Evolutionary conservation across 345 rosid species (phyloP).

Genomic region (Cardamine resedifolia): DNA sequence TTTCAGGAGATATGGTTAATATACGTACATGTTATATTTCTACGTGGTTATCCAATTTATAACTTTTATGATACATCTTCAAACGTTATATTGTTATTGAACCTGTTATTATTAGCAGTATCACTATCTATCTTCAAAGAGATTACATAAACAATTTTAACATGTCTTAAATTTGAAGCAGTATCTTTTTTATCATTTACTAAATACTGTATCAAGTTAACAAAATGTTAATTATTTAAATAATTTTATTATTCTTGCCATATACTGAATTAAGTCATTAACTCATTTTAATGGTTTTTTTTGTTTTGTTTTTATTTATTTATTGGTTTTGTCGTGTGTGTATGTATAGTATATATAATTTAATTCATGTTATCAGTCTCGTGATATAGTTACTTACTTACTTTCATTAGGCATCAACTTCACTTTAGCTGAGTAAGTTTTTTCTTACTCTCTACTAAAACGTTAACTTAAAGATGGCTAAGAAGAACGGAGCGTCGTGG

Average conservation of each 20-base stretch:
- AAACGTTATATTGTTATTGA: background rate
- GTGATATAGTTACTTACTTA: conserved; percentile 27
- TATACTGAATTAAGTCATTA: too few species aligned
- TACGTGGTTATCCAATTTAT: background rate
- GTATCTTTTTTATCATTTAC: background rate
- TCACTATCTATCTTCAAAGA: too few species aligned
- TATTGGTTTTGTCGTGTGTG: conserved; percentile 4
- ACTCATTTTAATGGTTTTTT: too few species aligned
- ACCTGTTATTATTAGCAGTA: too few species aligned
- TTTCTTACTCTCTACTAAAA: background rate
- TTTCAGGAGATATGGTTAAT: background rate
- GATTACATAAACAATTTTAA: background rate
- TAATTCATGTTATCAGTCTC: conserved; percentile 28
- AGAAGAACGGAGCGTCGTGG: conserved; percentile 73
- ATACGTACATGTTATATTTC: background rate
- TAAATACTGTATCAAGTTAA: too few species aligned
- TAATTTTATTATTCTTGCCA: background rate
- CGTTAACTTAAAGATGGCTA: conserved; percentile 54
- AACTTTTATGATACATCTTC: too few species aligned
- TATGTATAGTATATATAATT: conserved; percentile 1
- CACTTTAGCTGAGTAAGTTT: conserved; percentile 3
- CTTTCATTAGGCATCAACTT: conserved; percentile 31
- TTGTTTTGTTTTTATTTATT: background rate
- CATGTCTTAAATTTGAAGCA: background rate
- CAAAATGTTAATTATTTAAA: too few species aligned